Conservation (phyloP, 208 protist species). For the Naegleria fowleri region DNA sequence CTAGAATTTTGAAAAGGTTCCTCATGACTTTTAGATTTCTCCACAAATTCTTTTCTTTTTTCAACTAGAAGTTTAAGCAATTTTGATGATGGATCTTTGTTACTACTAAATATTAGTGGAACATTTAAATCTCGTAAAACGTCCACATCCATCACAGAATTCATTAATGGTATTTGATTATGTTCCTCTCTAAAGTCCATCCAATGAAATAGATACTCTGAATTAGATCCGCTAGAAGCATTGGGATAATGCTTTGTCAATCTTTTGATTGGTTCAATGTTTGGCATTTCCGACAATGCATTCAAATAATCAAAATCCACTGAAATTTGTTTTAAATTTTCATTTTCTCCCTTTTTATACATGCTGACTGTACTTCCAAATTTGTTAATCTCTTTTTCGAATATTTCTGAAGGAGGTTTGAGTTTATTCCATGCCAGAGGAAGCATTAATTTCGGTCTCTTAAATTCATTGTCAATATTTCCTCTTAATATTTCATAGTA, state of each 20-base stretch:
- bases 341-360: background rate
- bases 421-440: too few relatives aligned
- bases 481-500: too few relatives aligned
- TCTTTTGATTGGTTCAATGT: background rate
- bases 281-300: background rate
- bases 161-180: background rate
- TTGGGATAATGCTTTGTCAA: background rate
- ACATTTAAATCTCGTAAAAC: too few relatives aligned
- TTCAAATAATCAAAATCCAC: background rate
- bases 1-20: background rate
- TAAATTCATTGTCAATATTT: too few relatives aligned
- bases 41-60: background rate
- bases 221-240: background rate
- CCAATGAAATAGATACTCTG: background rate
- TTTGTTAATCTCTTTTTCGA: background rate
- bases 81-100: too few relatives aligned
- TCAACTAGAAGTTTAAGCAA: too few relatives aligned
- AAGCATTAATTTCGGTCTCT: too few relatives aligned
- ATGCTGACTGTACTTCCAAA: background rate
- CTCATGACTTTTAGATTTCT: background rate
- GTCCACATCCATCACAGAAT: too few relatives aligned
- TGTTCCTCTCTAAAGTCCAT: background rate
- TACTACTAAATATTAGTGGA: too few relatives aligned
- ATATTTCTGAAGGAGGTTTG: too few relatives aligned
- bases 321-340: background rate